Conservation (phyloP, 2,329 filamentous ascomycete genomes). For the Phoma sp. region DNA sequence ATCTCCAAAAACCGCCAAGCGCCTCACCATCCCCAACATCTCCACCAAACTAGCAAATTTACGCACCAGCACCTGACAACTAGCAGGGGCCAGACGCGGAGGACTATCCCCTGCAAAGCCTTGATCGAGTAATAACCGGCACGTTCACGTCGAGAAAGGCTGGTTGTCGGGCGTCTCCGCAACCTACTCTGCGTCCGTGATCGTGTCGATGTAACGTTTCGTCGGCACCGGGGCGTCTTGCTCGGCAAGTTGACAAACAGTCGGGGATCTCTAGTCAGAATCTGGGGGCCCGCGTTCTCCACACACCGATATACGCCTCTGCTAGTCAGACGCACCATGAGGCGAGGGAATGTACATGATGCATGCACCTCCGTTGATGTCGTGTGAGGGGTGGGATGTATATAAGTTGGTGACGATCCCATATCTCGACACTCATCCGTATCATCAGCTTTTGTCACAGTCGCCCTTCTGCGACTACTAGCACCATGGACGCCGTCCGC, state of each 20-base stretch:
- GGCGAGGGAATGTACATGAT: not conserved
- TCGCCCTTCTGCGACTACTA: not conserved
- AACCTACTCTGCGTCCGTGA: not conserved
- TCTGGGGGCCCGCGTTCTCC: constrained; percentile 21
- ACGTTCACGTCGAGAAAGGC: constrained; percentile 1
- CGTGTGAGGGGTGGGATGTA: constrained; percentile 3
- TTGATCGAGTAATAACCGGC: constrained; percentile 13
- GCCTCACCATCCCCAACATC: constrained; percentile 9
- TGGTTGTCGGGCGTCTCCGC: constrained; percentile 12
- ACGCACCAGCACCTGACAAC: constrained; percentile 18
- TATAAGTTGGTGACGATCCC: constrained; percentile 14
- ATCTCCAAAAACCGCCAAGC: constrained; percentile 9
- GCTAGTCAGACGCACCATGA: constrained; percentile 10
- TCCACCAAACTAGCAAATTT: constrained; percentile 23
- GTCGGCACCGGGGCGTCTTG: not conserved
- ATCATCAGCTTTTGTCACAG: not conserved
- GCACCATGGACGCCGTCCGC: constrained; percentile 31
- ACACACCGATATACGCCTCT: not conserved
- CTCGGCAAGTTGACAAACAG: constrained; percentile 16
- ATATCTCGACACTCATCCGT: constrained; percentile 2
- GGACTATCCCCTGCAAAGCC: not conserved
- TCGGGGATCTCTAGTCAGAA: constrained; percentile 14
- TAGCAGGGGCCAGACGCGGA: constrained; percentile 4
- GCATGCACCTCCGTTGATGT: not conserved
- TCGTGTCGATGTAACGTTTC: constrained; percentile 11